phyloP scores from a whole-genome alignment of 164 flowering plant genomes.

The Liriodendron chinense region DNA sequence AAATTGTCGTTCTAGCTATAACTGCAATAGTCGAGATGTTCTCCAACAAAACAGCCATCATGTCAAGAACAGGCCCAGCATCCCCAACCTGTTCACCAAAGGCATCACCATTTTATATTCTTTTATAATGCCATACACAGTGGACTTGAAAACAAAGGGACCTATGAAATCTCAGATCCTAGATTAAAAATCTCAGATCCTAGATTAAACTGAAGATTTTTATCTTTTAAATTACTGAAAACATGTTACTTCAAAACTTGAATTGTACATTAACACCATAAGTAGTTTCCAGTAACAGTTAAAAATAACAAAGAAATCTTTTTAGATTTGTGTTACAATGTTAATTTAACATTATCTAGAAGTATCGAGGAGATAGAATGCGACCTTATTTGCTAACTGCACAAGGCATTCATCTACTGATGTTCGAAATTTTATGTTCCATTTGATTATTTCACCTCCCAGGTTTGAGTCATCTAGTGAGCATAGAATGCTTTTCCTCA shows the following conservation, averaged over 20 bases:
- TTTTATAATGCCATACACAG: too few relatives aligned
- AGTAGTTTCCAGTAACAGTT: too few relatives aligned
- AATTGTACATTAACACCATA: too few relatives aligned
- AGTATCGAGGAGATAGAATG: too few relatives aligned
- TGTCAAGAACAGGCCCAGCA: constrained; percentile 85
- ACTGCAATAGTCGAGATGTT: constrained; percentile 58
- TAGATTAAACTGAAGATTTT: too few relatives aligned
- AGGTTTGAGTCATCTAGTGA: constrained; percentile 70
- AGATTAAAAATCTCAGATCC: too few relatives aligned
- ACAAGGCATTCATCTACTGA: constrained; percentile 86
- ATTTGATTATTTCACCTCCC: constrained; percentile 53
- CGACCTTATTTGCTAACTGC: constrained; percentile 64
- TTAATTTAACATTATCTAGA: too few relatives aligned
- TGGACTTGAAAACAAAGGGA: too few relatives aligned
- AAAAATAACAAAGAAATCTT: too few relatives aligned
- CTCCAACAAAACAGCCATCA: constrained; percentile 92
- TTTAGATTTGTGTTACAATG: too few relatives aligned
- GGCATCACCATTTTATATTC: constrained; percentile 8
- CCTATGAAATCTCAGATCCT: too few relatives aligned
- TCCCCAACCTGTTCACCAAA: constrained; percentile 77
- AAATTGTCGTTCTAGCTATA: constrained; percentile 66
- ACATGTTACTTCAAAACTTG: too few relatives aligned
- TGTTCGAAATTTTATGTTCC: constrained; percentile 59
- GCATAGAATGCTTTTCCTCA: constrained; percentile 78
- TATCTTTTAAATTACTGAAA: neutral